phyloP scores from a whole-genome alignment of 2,329 filamentous ascomycete species.

The Pseudogymnoascus sp. region DNA sequence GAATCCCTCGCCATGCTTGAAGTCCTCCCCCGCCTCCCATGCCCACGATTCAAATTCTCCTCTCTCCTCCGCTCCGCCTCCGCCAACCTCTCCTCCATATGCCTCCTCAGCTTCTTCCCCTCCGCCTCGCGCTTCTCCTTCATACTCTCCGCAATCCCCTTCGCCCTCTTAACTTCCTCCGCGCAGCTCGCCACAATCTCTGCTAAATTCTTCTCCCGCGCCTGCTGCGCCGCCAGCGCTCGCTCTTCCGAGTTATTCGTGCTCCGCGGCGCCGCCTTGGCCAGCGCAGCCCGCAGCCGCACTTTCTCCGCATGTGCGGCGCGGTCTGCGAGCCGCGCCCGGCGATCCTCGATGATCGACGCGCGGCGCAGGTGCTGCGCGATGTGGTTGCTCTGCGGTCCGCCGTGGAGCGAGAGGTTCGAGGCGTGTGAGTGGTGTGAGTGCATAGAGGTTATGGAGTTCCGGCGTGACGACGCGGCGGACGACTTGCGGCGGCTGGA shows the following conservation, averaged over 20 bases:
- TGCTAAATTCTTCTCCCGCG: conserved; percentile 71
- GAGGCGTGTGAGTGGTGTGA: conserved; percentile 28
- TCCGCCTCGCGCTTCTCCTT: conserved; percentile 75
- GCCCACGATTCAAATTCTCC: conserved; percentile 49
- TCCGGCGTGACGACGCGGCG: conserved; percentile 70
- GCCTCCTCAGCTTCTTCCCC: conserved; percentile 58
- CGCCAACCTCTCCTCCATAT: conserved; percentile 74
- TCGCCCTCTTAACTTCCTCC: conserved; percentile 75
- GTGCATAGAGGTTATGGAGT: conserved; percentile 70
- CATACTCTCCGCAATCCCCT: conserved; percentile 74
- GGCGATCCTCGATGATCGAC: conserved; percentile 73
- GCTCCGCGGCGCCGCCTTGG: conserved; percentile 61
- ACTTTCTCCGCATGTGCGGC: conserved; percentile 81
- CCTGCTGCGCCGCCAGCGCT: conserved; percentile 68
- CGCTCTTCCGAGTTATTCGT: conserved; percentile 65
- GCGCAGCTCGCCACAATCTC: conserved; percentile 77
- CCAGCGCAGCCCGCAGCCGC: conserved; percentile 64
- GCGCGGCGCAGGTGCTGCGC: conserved; percentile 73
- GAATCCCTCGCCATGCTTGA: conserved; percentile 40
- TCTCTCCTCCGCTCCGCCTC: conserved; percentile 68
- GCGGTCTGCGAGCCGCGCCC: conserved; percentile 70
- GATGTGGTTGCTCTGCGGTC: conserved; percentile 68
- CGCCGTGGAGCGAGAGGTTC: conserved; percentile 39
- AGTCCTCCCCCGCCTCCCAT: conserved; percentile 44
- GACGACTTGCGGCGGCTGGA: conserved; percentile 66